Percentiles rank a stretch among this genome's conserved stretches.
These are phyloP conservation scores for Mesembryanthemum crystallinum DNA, from an alignment of 148 eudicot species.

Conservation along the genomic window DNA sequence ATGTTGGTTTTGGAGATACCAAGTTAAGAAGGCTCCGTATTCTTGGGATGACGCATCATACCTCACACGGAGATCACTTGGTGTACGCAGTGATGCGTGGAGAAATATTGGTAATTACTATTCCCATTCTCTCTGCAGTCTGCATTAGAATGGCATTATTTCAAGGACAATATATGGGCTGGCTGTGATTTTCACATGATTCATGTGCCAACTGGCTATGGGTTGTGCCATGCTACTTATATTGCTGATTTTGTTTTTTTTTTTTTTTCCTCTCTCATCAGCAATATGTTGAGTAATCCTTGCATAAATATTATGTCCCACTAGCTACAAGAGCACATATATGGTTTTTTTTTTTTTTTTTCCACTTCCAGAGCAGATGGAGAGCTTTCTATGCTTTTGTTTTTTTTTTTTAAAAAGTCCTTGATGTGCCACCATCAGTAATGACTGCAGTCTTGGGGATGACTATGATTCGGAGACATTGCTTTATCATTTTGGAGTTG, in stretches of 20 bases:
- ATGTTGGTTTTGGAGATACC: constrained; percentile 89
- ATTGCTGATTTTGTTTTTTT: background rate
- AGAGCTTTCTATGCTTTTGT: too few species aligned
- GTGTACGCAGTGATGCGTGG: constrained; percentile 65
- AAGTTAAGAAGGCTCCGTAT: constrained; percentile 63
- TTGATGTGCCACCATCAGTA: too few species aligned
- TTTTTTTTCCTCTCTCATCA: background rate
- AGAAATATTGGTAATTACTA: constrained; percentile 50
- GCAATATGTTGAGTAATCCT: too few species aligned
- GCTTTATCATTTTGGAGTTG: too few species aligned
- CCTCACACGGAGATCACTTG: constrained; percentile 68
- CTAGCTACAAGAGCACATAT: too few species aligned
- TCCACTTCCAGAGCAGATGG: too few species aligned
- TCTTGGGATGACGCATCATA: constrained; percentile 92
- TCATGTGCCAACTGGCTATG: background rate
- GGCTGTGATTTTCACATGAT: background rate
- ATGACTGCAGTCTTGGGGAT: too few species aligned
- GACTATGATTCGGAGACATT: too few species aligned
- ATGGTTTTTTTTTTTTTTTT: too few species aligned
- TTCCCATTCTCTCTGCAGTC: background rate
- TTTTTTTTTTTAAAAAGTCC: too few species aligned
- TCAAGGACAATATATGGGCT: background rate
- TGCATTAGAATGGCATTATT: background rate
- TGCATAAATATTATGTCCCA: too few species aligned
- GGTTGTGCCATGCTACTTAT: background rate